These are phyloP conservation scores for Penicillium angulare DNA, from an alignment of 495 filamentous ascomycete species.

Conservation along the genomic window DNA sequence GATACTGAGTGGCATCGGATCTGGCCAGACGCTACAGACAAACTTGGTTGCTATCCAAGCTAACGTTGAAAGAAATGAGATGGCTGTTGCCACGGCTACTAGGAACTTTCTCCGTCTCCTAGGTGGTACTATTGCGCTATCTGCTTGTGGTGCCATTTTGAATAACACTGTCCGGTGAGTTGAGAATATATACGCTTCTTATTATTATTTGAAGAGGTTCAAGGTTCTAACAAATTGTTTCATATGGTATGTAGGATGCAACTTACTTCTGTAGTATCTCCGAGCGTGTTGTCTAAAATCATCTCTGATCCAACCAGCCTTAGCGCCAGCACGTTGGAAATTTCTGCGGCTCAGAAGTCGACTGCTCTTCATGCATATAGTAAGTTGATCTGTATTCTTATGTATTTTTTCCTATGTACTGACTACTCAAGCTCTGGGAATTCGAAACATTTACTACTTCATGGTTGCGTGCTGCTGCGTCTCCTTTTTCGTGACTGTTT, in stretches of 20 bases:
- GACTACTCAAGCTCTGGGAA: neutral
- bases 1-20: slow-evolving; percentile 2
- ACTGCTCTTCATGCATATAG: slow-evolving; percentile 4
- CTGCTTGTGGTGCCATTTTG: slow-evolving; percentile 5
- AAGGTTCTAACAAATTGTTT: no score
- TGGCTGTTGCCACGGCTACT: slow-evolving; percentile 7
- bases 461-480: slow-evolving; percentile 3
- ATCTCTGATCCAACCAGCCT: slow-evolving; percentile 1
- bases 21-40: slow-evolving; percentile 6
- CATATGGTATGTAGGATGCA: neutral
- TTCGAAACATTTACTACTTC: slow-evolving; percentile 8
- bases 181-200: no score
- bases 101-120: slow-evolving; percentile 3
- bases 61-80: slow-evolving; percentile 2
- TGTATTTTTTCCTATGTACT: neutral
- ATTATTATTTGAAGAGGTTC: no score
- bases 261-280: neutral
- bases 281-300: neutral
- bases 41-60: slow-evolving; percentile 3
- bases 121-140: slow-evolving; percentile 1
- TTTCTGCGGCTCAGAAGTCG: neutral
- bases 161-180: slow-evolving; percentile 7
- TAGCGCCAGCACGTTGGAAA: neutral
- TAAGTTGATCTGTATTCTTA: neutral
- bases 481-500: slow-evolving; percentile 1